Base-by-base conservation (phyloP, 2,329 filamentous ascomycete genomes). In the Talaromyces sp. region DNA sequence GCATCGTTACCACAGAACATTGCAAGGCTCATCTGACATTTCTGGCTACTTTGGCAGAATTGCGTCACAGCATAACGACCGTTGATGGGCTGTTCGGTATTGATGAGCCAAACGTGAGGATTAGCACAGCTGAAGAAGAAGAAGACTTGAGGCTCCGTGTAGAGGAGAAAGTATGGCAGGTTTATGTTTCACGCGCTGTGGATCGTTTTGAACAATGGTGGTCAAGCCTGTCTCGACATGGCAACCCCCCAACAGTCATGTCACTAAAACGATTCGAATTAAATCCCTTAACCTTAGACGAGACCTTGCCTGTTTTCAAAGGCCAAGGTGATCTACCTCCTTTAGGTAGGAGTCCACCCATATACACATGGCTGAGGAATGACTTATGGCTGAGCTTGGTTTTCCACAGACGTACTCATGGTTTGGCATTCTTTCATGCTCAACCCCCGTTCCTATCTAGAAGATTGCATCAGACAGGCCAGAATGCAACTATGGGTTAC, bases 351-450 rank as follows among this genome's bases (percentile, higher is more conserved):
- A 43, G 13, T 43, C 39, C 6, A 11, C 13, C 13, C 35, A 8
- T 37, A 37, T 3, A 37, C 35, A 37, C 35, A 37, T 37, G 9
- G 35, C 35, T 37, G 13, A 13, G 35, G 39, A 14, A n/a, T 43
- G 3, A 43, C 6, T 2, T 16, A n/a, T 43, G 1, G 13, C 14
- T 43, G 8, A 43, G 1, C 14, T 16, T 43, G 14, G 39, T 31
- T 31, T 31, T 31, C 27, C 27, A 31, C 22, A 81, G 90, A 93
- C 75, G 86, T 93, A 0, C 77, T 92, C n/a, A 90, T 93, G 87
- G 87, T 93, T 0, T 90, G 89, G 87, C 90, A 93, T 74, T 80
- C 89, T 0, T 90, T 90, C 70, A 88, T 91, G 84, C 84, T 93
- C 5, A 93, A 92, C 68, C 90, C 90, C 0, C 81, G 87, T 41